phyloP scores from a whole-genome alignment of 495 filamentous ascomycete genomes.

The Apodospora peruviana region DNA sequence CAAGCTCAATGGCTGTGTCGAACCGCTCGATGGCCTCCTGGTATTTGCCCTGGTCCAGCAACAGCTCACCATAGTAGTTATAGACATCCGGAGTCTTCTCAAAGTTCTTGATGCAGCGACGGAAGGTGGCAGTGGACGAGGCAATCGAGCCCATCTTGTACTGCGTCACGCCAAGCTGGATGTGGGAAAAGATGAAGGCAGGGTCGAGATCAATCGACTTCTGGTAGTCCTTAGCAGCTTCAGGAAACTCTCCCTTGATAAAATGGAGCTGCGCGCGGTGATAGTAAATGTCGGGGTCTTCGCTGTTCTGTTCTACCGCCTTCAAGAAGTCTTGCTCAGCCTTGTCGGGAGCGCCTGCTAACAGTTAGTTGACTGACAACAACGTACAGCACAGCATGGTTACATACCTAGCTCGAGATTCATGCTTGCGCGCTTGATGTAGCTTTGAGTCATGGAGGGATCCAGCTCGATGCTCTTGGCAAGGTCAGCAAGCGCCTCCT shows the following conservation, averaged over 20 bases:
- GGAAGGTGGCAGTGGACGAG: conserved; percentile 97
- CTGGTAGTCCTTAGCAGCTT: conserved; percentile 97
- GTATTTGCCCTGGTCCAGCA: conserved; percentile 94
- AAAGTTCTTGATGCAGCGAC: conserved; percentile 97
- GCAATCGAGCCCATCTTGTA: conserved; percentile 99
- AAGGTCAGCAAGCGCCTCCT: conserved; percentile 73
- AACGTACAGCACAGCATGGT: background rate
- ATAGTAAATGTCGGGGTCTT: conserved; percentile 98
- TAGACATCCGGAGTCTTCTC: conserved; percentile 95
- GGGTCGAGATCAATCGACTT: conserved; percentile 96
- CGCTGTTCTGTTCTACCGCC: conserved; percentile 76
- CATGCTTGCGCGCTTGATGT: conserved; percentile 98
- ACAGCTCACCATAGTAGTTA: conserved; percentile 98
- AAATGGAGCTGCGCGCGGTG: conserved; percentile 98
- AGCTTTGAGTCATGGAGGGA: conserved; percentile 85
- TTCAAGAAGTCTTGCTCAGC: conserved; percentile 83
- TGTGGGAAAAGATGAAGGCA: conserved; percentile 98
- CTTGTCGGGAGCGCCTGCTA: conserved; percentile 71
- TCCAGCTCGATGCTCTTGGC: conserved; percentile 88
- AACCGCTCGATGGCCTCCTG: conserved; percentile 97
- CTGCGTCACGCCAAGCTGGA: conserved; percentile 97
- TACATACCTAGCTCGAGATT: conserved; percentile 84
- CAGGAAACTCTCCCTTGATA: conserved; percentile 86
- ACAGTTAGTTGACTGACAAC: conserved; percentile 14
- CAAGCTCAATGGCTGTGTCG: conserved; percentile 95